Percentiles rank a stretch among this genome's conserved stretches.
Conservation (phyloP, 805 yeast species). For the Kuraishia borneana region DNA sequence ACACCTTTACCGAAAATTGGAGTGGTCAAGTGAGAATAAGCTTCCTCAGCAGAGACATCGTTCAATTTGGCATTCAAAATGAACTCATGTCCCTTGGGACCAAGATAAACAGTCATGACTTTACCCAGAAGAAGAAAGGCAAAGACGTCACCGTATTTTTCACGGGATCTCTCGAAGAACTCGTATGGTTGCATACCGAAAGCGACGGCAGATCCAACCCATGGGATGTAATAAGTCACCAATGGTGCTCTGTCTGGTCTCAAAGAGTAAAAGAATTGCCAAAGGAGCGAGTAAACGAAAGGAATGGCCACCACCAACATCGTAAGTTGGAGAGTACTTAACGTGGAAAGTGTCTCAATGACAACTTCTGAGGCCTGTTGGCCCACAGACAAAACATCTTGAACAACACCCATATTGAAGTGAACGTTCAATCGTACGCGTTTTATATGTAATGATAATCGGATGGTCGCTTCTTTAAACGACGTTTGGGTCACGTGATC, state of each 20-base stretch:
- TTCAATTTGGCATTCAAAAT: conserved; percentile 81
- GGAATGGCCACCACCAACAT: conserved; percentile 34
- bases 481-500: too few relatives aligned
- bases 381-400: background rate
- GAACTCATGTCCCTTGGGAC: conserved; percentile 97
- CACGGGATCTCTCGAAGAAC: conserved; percentile 70
- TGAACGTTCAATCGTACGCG: too few relatives aligned
- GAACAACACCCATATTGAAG: conserved; percentile 1
- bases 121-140: conserved; percentile 84
- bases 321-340: conserved; percentile 16
- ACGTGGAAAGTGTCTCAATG: conserved; percentile 6
- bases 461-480: too few relatives aligned
- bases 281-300: conserved; percentile 49
- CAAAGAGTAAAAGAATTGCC: conserved; percentile 61
- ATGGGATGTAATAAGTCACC: conserved; percentile 88
- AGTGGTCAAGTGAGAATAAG: conserved; percentile 94
- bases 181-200: conserved; percentile 93
- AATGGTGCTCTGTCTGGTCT: conserved; percentile 80
- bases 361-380: background rate
- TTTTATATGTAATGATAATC: too few relatives aligned
- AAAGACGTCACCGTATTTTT: conserved; percentile 86
- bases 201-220: conserved; percentile 84
- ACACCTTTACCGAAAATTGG: conserved; percentile 98
- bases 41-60: conserved; percentile 94
- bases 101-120: conserved; percentile 90